Percentiles rank a stretch among this genome's conserved stretches.
Evolutionary conservation across 129 eudicot species (phyloP).

Genomic region (carrot (Daucus carota)): DH1_v3.0 NC_030382.2:57152001-57152500

Average conservation of each 20-base stretch:
- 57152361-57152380: not conserved
- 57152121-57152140: not conserved
- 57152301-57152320: not conserved
- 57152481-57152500: not conserved
- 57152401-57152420: conserved; percentile 6
- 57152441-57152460: not conserved
- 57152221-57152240: not conserved
- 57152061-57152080: no score
- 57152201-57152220: not conserved
- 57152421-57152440: not conserved
- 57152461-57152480: not conserved
- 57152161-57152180: not conserved
- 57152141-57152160: not conserved
- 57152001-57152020: no score
- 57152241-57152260: not conserved
- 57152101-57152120: no score
- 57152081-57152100: no score
- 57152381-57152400: not conserved
- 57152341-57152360: not conserved
- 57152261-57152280: not conserved
- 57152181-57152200: no score
- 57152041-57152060: no score
- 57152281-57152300: not conserved
- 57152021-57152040: no score
- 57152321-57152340: not conserved